phyloP scores from a whole-genome alignment of 768 basidiomycete genomes.

The Lactarius trivialis region DNA sequence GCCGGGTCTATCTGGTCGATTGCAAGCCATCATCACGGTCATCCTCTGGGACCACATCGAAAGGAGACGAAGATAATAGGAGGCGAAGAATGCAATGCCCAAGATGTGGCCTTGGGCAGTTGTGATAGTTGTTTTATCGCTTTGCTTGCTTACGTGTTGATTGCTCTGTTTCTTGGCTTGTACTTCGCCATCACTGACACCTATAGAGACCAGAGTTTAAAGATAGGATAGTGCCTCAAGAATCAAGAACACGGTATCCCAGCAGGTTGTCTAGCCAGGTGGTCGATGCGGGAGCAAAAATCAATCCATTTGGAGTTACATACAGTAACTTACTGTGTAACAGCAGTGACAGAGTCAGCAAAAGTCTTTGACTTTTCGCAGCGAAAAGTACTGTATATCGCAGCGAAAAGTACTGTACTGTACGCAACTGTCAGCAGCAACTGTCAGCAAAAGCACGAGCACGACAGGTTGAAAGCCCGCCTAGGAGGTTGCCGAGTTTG shows the following conservation, averaged over 20 bases:
- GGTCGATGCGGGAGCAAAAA: too few species aligned
- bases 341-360: too few species aligned
- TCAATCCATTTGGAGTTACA: too few species aligned
- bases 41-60: not conserved
- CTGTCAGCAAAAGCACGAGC: too few species aligned
- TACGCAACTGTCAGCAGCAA: too few species aligned
- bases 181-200: not conserved
- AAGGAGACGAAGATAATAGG: too few species aligned
- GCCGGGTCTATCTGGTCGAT: not conserved
- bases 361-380: too few species aligned
- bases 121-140: not conserved
- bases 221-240: too few species aligned
- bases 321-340: too few species aligned
- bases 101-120: not conserved
- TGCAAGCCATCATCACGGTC: not conserved
- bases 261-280: not conserved
- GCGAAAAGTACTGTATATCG: too few species aligned
- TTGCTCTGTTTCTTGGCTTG: not conserved
- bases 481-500: not conserved
- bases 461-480: not conserved
- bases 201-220: not conserved
- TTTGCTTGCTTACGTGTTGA: not conserved
- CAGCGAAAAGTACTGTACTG: too few species aligned
- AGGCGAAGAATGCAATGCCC: not conserved
- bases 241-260: not conserved